Percentiles rank a stretch among this genome's conserved stretches.
Conservation (phyloP, 129 eudicot species). For the Escallonia rubra region DNA sequence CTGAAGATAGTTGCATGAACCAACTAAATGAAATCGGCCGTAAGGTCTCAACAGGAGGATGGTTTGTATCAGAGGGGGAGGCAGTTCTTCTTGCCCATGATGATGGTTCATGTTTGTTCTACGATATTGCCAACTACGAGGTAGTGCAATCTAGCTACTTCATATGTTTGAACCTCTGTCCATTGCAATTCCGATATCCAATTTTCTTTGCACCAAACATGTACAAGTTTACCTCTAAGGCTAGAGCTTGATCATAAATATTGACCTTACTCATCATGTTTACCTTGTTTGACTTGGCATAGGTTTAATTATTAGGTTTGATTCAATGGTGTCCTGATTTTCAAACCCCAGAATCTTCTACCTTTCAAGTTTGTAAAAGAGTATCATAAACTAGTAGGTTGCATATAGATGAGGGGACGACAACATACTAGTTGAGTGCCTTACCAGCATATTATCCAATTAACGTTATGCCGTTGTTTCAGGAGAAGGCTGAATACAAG, state of each 20-base stretch:
- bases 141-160: constrained; percentile 24
- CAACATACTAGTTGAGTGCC: neutral
- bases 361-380: too few species aligned
- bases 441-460: constrained; percentile 2
- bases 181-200: too few species aligned
- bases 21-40: constrained; percentile 57
- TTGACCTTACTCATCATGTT: too few species aligned
- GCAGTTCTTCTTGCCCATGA: constrained; percentile 79
- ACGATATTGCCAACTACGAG: constrained; percentile 82
- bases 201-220: too few species aligned
- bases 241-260: too few species aligned
- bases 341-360: too few species aligned
- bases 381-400: neutral
- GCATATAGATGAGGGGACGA: neutral
- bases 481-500: constrained; percentile 75
- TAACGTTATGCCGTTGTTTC: constrained; percentile 15
- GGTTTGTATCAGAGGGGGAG: constrained; percentile 95
- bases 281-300: too few species aligned
- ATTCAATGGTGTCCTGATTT: too few species aligned
- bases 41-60: constrained; percentile 81
- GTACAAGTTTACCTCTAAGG: too few species aligned
- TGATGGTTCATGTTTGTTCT: constrained; percentile 81
- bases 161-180: too few species aligned
- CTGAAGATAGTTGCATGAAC: constrained; percentile 37
- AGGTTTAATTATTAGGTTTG: too few species aligned